A percentile compares a stretch with the other conserved stretches of the same genome.
Conservation (phyloP, 2,329 filamentous ascomycete species). For the Calonectria naviculata region DNA sequence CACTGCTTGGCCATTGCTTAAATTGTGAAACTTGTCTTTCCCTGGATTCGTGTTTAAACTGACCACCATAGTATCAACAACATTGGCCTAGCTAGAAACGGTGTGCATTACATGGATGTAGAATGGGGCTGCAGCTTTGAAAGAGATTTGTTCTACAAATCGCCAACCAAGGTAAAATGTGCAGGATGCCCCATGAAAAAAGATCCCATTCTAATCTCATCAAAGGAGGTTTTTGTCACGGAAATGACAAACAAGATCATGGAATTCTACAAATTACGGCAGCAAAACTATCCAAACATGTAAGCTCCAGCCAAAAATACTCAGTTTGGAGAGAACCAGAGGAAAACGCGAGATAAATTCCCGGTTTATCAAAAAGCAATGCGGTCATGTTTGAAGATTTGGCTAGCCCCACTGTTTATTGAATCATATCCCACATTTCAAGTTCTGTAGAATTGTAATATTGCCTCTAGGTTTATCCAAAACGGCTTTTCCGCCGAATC, state of each 20-base stretch:
- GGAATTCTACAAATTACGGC: conserved; percentile 62
- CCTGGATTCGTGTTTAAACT: too few species aligned
- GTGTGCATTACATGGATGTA: conserved; percentile 53
- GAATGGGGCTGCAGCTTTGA: conserved; percentile 58
- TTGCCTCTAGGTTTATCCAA: neutral
- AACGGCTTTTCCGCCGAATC: conserved; percentile 61
- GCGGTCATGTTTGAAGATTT: too few species aligned
- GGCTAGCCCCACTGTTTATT: too few species aligned
- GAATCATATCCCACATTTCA: too few species aligned
- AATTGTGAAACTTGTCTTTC: too few species aligned
- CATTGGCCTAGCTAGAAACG: conserved; percentile 57
- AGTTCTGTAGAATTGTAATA: neutral
- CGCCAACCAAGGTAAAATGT: conserved; percentile 57
- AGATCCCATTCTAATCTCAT: conserved; percentile 30
- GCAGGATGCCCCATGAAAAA: neutral
- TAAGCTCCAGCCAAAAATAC: conserved; percentile 38
- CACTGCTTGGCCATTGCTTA: too few species aligned
- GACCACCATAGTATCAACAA: conserved; percentile 67
- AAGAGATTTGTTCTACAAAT: conserved; percentile 57
- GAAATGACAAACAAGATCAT: conserved; percentile 56
- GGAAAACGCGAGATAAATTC: neutral
- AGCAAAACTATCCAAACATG: conserved; percentile 60
- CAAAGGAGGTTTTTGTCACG: conserved; percentile 62
- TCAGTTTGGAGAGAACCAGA: neutral
- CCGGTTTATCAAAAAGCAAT: too few species aligned